Evolutionary conservation across 2,329 filamentous ascomycete genomes (phyloP).

Genomic region (Aspergillus sp.): DNA sequence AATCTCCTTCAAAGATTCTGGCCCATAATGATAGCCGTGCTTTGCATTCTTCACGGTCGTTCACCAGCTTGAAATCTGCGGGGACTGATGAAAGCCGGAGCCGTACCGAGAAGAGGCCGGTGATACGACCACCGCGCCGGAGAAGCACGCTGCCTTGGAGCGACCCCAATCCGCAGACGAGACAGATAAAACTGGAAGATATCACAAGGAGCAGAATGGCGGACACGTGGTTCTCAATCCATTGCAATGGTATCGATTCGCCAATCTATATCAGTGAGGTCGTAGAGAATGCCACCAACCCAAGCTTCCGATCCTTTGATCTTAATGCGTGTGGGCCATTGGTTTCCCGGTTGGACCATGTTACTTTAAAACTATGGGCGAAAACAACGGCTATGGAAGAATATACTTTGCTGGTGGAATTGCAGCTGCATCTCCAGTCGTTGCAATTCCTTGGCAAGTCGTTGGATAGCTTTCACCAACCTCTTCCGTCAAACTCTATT

Average conservation of each 20-base stretch:
- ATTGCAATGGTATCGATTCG: conserved; percentile 60
- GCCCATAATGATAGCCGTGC: conserved; percentile 46
- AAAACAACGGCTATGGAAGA: conserved; percentile 49
- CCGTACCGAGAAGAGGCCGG: conserved; percentile 13
- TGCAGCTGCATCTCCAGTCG: conserved; percentile 64
- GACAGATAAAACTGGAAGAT: conserved; percentile 73
- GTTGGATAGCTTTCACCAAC: conserved; percentile 60
- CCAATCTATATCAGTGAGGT: conserved; percentile 90
- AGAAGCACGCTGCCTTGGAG: conserved; percentile 62
- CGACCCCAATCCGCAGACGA: conserved; percentile 51
- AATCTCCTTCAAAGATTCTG: conserved; percentile 63
- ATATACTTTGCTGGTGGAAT: conserved; percentile 65
- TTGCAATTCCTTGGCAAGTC: conserved; percentile 73
- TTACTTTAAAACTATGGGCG: conserved; percentile 73
- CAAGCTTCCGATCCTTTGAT: conserved; percentile 82
- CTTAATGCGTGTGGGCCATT: conserved; percentile 58
- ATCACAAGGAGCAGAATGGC: conserved; percentile 67
- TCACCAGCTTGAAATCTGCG: conserved; percentile 45
- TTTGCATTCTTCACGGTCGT: conserved; percentile 56
- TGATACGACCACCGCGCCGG: conserved; percentile 34
- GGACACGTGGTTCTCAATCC: conserved; percentile 86
- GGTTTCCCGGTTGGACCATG: conserved; percentile 60
- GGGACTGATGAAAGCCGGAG: conserved; percentile 10
- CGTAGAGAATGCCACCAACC: conserved; percentile 77
- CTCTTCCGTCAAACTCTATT: conserved; percentile 75